Base-by-base conservation (phyloP, 495 filamentous ascomycete genomes). In the Podospora appendiculata region DNA sequence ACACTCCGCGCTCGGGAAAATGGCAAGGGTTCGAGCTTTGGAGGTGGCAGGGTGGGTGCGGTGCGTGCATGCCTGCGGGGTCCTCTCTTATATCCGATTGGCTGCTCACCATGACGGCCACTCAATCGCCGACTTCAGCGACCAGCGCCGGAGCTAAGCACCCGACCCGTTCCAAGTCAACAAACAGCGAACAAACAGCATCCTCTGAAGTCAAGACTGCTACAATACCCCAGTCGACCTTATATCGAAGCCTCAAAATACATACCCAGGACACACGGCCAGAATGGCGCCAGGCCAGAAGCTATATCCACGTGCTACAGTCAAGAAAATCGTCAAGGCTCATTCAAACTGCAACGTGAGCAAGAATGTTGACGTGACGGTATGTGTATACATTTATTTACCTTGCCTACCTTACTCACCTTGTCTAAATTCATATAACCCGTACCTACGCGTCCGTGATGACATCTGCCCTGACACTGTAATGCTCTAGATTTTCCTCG, bases 311-410 rank as follows among this genome's bases (percentile, higher is more conserved):
- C 84, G 90, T 38, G 83, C 81, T 4, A 90, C 88, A 1, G 77
- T 95, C 52, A 92, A 88, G 69, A 87, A 88, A 56, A 91, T 91
- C 35, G 78, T 95, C 55, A 95, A 94, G 73, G 90, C 90, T 32
- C 89, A 95, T 66, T 85, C 87, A 5, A 86, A 88, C 48, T 79
- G 81, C 56, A 85, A 76, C 50, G 67, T 95, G 55, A 88, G 84
- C 73, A 92, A 90, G 68, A 91, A 95, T 60, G 85, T 83, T 42
- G 91, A 95, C 71, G 82, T 95, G 51, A 71, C 92, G 74, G 89
- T 95, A 77, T 58, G 19, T 42, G 1, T n/a, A n/a, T n/a, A n/a
- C n/a, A 77, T 58, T 3, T 42, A 33, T 8, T 18, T 11, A 38
- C 40, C 34, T 8, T 18, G 16, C 19, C 3, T 7, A n/a, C 14